phyloP scores from a whole-genome alignment of 192 early-diverging fungal species.

The Podila minutissima region DNA sequence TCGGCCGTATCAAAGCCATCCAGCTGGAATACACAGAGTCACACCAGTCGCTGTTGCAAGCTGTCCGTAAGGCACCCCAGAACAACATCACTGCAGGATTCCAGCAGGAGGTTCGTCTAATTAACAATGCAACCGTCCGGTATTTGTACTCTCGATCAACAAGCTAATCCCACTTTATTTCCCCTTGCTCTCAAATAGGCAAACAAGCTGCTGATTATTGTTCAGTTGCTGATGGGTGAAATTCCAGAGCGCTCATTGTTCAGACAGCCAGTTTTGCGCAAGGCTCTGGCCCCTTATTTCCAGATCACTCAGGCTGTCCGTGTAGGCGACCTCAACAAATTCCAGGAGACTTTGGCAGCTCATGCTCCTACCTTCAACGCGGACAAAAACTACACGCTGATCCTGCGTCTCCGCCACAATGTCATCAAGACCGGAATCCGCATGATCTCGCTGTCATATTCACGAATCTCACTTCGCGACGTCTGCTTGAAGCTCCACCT shows the following conservation, averaged over 20 bases:
- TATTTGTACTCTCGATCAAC: background rate
- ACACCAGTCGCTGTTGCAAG: conserved; percentile 89
- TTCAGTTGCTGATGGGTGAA: conserved; percentile 98
- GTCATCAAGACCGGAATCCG: conserved; percentile 99
- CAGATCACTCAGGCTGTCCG: conserved; percentile 97
- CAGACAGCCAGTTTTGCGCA: conserved; percentile 84
- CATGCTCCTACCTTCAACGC: conserved; percentile 80
- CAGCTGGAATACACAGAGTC: conserved; percentile 97
- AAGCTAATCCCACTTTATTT: background rate
- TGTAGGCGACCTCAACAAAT: conserved; percentile 92
- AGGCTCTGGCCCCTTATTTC: conserved; percentile 91
- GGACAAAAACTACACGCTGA: conserved; percentile 92
- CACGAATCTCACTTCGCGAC: conserved; percentile 94
- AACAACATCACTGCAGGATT: conserved; percentile 90
- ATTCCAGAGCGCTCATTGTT: conserved; percentile 97
- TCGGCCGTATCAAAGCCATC: conserved; percentile 97
- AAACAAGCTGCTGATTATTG: conserved; percentile 96
- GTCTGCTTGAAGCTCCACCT: conserved; percentile 97
- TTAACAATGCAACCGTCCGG: too few species aligned
- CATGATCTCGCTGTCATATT: conserved; percentile 96
- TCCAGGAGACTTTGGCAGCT: conserved; percentile 86
- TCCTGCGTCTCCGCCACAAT: conserved; percentile 97
- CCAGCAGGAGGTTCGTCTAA: conserved; percentile 81
- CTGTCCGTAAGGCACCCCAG: conserved; percentile 95
- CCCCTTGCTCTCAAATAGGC: conserved; percentile 54